Base-by-base conservation (phyloP, 2,329 filamentous ascomycete species). In the Fusarium subtropicale region DNA sequence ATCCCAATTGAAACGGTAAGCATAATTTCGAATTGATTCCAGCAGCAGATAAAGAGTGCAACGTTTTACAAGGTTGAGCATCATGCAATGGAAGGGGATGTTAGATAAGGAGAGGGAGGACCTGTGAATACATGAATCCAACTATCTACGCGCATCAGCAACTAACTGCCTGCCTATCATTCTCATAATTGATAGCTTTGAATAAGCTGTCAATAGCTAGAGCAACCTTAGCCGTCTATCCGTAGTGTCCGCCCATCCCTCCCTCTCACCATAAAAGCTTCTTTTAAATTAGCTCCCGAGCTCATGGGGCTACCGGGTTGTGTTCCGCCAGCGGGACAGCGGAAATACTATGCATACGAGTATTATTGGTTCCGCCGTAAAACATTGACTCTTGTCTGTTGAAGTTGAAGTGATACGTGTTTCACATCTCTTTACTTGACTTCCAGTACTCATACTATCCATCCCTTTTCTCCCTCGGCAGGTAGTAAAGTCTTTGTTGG, bases 301-400 rank as follows among this genome's bases (percentile, higher is more conserved):
- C 46, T 45, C 31, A 39, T 33, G 41, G 44, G 53, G 30, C 53
- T 38, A 53, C 22, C 41, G 20, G 39, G 34, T 31, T 47, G 22
- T n/a, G 34, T 48, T 60, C 47, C 60, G 60, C 50, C 42, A 59
- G 52, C 67, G 59, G 48, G 48, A 52, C 24, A 12, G 28, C 28
- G 28, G 28, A 30, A 30, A 30, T 30, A 22, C 20, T 22, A 22
- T 22, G 2, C 3, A n/a, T 24, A 30, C 7, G n/a, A 38, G 41
- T 61, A 54, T 54, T 39, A 71, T 66, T 70, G 67, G 66, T 51
- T 42, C 39, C 51, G 39, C 54, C 38, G 39, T 46, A 68, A 22
- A 47, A 51, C 44, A 31, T 60, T 42, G 20, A 33, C 45, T 46
- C 16, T 28, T 44, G 9, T 24, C 41, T 44, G 46, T 33, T 36